phyloP scores from a whole-genome alignment of 2,329 filamentous ascomycete genomes.

The Penicillium sclerotigenum region DNA sequence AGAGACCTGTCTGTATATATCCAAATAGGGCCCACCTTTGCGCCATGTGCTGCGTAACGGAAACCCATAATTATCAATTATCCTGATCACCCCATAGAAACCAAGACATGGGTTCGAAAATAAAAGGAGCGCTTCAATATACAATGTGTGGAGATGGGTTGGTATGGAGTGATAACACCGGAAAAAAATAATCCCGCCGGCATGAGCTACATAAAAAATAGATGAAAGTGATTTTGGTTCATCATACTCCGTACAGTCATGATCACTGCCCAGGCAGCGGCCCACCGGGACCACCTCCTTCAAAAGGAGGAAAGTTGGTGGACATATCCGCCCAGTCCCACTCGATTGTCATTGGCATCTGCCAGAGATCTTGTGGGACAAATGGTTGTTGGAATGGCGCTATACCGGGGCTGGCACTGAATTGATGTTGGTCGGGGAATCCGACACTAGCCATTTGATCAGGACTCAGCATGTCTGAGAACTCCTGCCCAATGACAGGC shows the following conservation, averaged over 20 bases:
- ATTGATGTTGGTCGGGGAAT: conserved; percentile 32
- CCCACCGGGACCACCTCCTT: conserved; percentile 22
- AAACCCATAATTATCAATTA: not conserved
- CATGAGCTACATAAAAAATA: conserved; percentile 8
- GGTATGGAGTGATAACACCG: conserved; percentile 7
- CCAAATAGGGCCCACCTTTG: not conserved
- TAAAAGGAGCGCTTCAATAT: conserved; percentile 9
- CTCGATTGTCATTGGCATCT: conserved; percentile 92
- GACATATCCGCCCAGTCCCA: conserved; percentile 69
- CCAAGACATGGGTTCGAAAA: not conserved
- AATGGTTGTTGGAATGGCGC: conserved; percentile 74
- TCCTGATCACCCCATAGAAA: not conserved
- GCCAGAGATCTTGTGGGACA: conserved; percentile 89
- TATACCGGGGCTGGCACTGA: conserved; percentile 33
- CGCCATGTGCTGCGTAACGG: conserved; percentile 8
- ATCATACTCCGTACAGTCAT: conserved; percentile 18
- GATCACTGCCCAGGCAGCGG: conserved; percentile 27
- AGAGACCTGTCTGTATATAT: conserved; percentile 3
- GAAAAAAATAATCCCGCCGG: not conserved
- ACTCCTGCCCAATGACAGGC: conserved; percentile 34
- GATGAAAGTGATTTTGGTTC: conserved; percentile 5
- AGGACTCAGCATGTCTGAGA: conserved; percentile 39
- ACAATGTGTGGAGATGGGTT: conserved; percentile 16
- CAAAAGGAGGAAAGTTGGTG: conserved; percentile 37
- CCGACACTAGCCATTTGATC: conserved; percentile 32